These are phyloP conservation scores for Teratosphaeria epicoccoides DNA, from an alignment of 2,329 filamentous ascomycete genomes.

Conservation along the genomic window DNA sequence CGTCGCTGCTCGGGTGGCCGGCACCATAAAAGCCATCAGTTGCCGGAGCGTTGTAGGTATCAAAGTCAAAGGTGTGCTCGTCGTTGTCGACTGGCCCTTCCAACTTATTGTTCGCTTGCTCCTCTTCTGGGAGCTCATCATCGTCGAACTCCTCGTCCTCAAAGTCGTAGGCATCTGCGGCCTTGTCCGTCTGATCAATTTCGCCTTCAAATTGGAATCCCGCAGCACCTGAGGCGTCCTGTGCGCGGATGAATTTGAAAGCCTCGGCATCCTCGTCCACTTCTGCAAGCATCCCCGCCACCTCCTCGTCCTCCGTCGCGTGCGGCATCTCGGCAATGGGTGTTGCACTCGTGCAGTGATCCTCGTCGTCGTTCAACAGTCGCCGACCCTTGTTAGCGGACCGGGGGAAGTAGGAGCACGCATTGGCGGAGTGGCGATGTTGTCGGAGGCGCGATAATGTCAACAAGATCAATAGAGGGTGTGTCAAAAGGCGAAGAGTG, in stretches of 20 bases:
- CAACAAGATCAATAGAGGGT: no score
- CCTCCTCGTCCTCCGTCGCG: conserved; percentile 20
- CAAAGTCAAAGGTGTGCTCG: conserved; percentile 1
- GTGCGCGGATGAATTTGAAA: conserved; percentile 18
- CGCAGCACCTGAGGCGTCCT: conserved; percentile 14
- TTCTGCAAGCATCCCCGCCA: conserved; percentile 1
- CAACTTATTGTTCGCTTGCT: conserved; percentile 33
- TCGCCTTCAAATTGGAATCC: conserved; percentile 17
- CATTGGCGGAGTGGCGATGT: background rate
- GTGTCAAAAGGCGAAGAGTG: background rate
- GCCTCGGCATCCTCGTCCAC: conserved; percentile 19
- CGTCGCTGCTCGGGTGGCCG: conserved; percentile 33
- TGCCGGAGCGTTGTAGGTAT: background rate
- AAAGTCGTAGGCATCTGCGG: conserved; percentile 80
- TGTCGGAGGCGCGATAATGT: no score
- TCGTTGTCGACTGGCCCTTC: conserved; percentile 11
- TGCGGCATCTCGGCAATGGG: conserved; percentile 26
- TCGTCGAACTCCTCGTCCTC: conserved; percentile 70
- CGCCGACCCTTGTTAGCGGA: background rate
- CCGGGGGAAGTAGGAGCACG: background rate
- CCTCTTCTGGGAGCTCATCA: conserved; percentile 78
- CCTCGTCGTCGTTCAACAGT: background rate
- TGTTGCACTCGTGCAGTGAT: conserved; percentile 26
- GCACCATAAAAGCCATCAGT: conserved; percentile 14
- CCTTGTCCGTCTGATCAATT: conserved; percentile 58